Evolutionary conservation across 1,284 basidiomycete genomes (phyloP).

Genomic region (Xerocomus cyaneibrunnescens): DNA sequence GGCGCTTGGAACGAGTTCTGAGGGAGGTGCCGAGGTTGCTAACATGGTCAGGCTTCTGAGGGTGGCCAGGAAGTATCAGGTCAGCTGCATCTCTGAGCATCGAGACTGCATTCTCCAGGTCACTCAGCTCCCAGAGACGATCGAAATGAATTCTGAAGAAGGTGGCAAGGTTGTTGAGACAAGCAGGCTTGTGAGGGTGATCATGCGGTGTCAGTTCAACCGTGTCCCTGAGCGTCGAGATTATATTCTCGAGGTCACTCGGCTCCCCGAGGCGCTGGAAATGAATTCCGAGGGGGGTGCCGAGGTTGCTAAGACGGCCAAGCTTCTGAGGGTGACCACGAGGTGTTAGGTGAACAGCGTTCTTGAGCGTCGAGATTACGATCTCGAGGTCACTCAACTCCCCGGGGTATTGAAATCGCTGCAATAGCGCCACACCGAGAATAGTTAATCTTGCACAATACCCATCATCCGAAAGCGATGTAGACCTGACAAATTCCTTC

Average conservation of each 20-base stretch:
- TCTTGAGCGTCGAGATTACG: neutral
- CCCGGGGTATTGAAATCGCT: neutral
- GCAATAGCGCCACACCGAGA: neutral
- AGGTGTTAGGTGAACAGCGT: neutral
- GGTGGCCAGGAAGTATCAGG: no score
- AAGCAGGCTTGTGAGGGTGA: neutral
- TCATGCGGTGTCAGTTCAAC: neutral
- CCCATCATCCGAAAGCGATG: neutral
- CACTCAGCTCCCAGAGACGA: neutral
- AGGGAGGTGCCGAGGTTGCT: no score
- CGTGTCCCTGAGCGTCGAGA: neutral
- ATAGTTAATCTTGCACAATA: neutral
- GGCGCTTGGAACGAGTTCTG: no score
- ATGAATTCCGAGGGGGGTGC: neutral
- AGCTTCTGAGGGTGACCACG: neutral
- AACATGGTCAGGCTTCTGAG: no score
- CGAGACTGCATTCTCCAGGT: neutral
- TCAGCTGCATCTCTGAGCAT: no score
- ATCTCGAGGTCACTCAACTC: neutral
- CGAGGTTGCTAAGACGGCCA: neutral
- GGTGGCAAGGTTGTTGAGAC: neutral
- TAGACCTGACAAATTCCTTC: neutral
- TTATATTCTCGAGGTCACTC: neutral
- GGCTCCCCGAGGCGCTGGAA: neutral
- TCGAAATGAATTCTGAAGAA: neutral